Conservation (phyloP, 2,329 filamentous ascomycete species). For the Fusarium keratoplasticum region DNA sequence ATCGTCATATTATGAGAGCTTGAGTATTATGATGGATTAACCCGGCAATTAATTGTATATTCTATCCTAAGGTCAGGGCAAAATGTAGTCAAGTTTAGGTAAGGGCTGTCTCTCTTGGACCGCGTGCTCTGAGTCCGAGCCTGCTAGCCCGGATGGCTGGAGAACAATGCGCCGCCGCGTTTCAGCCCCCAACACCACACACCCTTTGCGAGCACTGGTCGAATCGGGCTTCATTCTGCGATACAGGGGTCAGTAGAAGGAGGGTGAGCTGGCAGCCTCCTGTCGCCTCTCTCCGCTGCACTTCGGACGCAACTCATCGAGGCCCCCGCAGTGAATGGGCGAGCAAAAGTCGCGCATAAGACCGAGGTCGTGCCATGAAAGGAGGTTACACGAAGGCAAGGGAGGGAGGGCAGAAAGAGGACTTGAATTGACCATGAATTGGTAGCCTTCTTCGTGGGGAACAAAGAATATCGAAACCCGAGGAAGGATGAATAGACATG, state of each 20-base stretch:
- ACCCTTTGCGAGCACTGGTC: slow-evolving; percentile 29
- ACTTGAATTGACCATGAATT: slow-evolving; percentile 5
- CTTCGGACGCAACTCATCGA: slow-evolving; percentile 26
- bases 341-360: slow-evolving; percentile 42
- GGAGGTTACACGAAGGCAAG: slow-evolving; percentile 16
- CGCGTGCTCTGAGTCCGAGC: background rate
- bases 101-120: background rate
- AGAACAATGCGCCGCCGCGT: slow-evolving; percentile 31
- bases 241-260: slow-evolving; percentile 29
- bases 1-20: background rate
- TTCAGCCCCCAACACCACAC: slow-evolving; percentile 27
- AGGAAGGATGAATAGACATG: slow-evolving; percentile 1
- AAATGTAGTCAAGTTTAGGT: background rate
- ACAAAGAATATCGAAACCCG: slow-evolving; percentile 25
- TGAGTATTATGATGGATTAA: background rate
- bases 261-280: slow-evolving; percentile 38
- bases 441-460: background rate
- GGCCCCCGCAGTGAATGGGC: slow-evolving; percentile 15
- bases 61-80: background rate
- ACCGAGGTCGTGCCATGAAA: slow-evolving; percentile 10
- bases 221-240: slow-evolving; percentile 21
- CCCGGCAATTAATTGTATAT: background rate
- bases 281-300: slow-evolving; percentile 29
- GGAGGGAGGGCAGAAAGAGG: background rate
- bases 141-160: background rate